These are phyloP conservation scores for Saururus chinensis DNA, from an alignment of 164 flowering plant genomes.

Conservation along the genomic window DNA sequence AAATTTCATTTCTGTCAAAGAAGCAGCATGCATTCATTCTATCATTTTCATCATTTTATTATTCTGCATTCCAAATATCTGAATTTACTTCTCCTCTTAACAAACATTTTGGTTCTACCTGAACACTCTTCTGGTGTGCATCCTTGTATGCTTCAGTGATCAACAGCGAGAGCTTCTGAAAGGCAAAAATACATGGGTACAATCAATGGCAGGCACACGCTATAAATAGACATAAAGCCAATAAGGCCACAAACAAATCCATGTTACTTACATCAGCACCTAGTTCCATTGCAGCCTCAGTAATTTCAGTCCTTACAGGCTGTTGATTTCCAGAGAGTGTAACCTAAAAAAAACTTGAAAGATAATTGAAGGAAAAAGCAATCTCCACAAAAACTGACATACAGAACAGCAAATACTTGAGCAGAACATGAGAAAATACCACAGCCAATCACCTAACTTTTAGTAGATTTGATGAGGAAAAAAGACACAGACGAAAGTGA, in stretches of 20 bases:
- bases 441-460: no score
- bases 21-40: not conserved
- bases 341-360: constrained; percentile 29
- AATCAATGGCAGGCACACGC: not conserved
- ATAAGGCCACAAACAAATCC: not conserved
- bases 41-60: no score
- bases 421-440: not conserved
- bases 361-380: not conserved
- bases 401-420: not conserved
- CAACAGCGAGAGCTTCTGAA: constrained; percentile 68
- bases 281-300: constrained; percentile 96
- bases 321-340: constrained; percentile 95
- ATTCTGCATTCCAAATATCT: not conserved
- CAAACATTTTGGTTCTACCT: constrained; percentile 26
- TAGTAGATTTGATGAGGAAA: no score
- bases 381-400: not conserved
- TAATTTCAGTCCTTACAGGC: constrained; percentile 87
- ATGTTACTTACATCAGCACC: constrained; percentile 71
- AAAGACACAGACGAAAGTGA: no score
- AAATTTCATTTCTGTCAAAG: not conserved
- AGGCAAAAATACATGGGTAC: not conserved
- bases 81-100: not conserved
- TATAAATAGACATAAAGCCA: not conserved
- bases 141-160: constrained; percentile 90
- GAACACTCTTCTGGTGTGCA: constrained; percentile 93